Percentiles rank a stretch among this genome's conserved stretches.
These are phyloP conservation scores for Cytospora piceae DNA, from an alignment of 2,329 filamentous ascomycete genomes.

Conservation along the genomic window DNA sequence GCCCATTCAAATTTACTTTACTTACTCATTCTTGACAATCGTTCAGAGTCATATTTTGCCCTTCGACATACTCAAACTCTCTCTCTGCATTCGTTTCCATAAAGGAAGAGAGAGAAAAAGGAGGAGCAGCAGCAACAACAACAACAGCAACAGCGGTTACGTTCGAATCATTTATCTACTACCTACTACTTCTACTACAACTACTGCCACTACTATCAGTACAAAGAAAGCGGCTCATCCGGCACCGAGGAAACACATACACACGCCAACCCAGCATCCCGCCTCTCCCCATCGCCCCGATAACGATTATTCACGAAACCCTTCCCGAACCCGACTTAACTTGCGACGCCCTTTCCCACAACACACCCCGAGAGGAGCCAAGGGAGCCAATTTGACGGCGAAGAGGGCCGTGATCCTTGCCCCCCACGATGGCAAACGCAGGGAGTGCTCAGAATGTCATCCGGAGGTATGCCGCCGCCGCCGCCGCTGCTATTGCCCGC, in stretches of 20 bases:
- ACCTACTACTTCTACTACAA: too few relatives aligned
- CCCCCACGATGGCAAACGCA: conserved; percentile 40
- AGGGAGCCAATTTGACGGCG: conserved; percentile 21
- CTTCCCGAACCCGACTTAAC: conserved; percentile 1
- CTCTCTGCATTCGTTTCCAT: conserved; percentile 13
- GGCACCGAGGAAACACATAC: conserved; percentile 13
- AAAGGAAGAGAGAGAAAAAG: background rate
- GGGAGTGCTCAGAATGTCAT: conserved; percentile 42
- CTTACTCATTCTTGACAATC: conserved; percentile 20
- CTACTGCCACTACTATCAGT: background rate
- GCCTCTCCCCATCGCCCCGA: conserved; percentile 3
- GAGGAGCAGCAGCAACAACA: background rate
- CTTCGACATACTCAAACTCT: background rate
- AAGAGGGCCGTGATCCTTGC: conserved; percentile 23
- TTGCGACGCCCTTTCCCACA: conserved; percentile 6
- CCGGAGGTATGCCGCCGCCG: conserved; percentile 39
- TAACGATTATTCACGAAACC: conserved; percentile 23
- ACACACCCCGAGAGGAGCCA: background rate
- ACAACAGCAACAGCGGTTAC: conserved; percentile 1
- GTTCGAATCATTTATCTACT: background rate
- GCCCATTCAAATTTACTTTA: conserved; percentile 15
- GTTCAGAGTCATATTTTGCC: conserved; percentile 12
- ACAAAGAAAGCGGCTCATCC: conserved; percentile 9
- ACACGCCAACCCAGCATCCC: background rate
- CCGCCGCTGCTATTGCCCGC: background rate